Evolutionary conservation across 305 asterid genomes (phyloP), one percentile per base, ranked within the genome.

Genomic region (Petunia hybrid): DNA sequence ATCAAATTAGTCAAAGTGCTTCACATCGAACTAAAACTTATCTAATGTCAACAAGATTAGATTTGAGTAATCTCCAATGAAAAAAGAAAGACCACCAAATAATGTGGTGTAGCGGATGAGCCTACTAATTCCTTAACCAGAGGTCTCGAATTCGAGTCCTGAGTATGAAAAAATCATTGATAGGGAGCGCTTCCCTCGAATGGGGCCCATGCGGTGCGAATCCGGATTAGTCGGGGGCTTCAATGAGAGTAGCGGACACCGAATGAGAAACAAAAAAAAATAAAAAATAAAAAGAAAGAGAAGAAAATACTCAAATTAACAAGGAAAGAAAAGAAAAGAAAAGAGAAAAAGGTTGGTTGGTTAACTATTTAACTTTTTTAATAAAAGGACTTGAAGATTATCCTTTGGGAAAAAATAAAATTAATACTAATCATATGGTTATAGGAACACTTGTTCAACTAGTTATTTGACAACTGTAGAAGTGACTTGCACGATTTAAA

Each of bases 401-500:
- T 68, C 38, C 55, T 7, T 42, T n/a, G 1, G 38, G 14, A 68
- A 38, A 42, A 67, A 67, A 41, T 7, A 14, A 40, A 53, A 43
- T 16, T n/a, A 40, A 13, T 14, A 67, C 36, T 63, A n/a, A 8
- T 12, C 31, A 67, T 5, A 67, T 16, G 5, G 13, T 45, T 48
- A 48, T 64, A 65, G 77, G 84, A 82, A 68, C 85, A 80, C 85
- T 80, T 82, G 80, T 86, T 74, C 82, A 79, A 66, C 48, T 82
- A 35, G 67, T 77, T 84, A 70, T 57, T 77, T 59, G 85, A 81
- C 83, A 76, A 38, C 81, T 87, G 86, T 76, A 69, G 12, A 69
- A 74, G 81, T 85, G 80, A 78, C 92, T 85, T 91, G 90, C 92
- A 90, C 90, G 79, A 83, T 83, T 82, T 46, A 81, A 78, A 81